Percentiles rank a stretch among this genome's conserved stretches.
phyloP scores from a whole-genome alignment of 441 rosid genomes.

The Rhodomyrtus psidioides region DNA sequence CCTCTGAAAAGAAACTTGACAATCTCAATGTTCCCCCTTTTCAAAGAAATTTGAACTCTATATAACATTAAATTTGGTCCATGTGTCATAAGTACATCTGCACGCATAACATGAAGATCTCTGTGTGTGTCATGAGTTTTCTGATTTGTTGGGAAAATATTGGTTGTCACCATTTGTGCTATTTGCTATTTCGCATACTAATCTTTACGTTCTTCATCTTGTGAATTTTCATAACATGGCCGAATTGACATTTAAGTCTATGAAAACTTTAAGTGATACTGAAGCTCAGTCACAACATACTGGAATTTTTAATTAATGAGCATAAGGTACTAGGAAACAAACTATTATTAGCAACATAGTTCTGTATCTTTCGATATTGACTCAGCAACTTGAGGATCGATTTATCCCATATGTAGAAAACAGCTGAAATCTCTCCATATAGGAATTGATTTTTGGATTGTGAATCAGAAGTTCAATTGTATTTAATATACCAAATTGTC shows the following conservation, averaged over 20 bases:
- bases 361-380: neutral
- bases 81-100: neutral
- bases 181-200: neutral
- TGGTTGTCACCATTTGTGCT: neutral
- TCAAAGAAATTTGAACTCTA: neutral
- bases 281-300: neutral
- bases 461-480: neutral
- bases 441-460: neutral
- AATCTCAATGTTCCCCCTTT: neutral
- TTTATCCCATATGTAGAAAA: neutral
- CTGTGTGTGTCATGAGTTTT: neutral
- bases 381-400: neutral
- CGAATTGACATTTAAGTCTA: neutral
- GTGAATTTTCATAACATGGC: neutral
- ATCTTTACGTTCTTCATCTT: neutral
- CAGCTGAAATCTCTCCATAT: neutral
- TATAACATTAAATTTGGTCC: neutral
- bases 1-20: neutral
- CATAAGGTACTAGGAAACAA: neutral
- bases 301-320: neutral
- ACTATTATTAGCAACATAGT: neutral
- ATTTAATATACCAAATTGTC: neutral
- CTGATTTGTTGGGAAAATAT: neutral
- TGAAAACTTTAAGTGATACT: neutral
- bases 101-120: neutral